Conservation (phyloP, 2,329 filamentous ascomycete genomes). For the Neoscytalidium dimidiatum region DNA sequence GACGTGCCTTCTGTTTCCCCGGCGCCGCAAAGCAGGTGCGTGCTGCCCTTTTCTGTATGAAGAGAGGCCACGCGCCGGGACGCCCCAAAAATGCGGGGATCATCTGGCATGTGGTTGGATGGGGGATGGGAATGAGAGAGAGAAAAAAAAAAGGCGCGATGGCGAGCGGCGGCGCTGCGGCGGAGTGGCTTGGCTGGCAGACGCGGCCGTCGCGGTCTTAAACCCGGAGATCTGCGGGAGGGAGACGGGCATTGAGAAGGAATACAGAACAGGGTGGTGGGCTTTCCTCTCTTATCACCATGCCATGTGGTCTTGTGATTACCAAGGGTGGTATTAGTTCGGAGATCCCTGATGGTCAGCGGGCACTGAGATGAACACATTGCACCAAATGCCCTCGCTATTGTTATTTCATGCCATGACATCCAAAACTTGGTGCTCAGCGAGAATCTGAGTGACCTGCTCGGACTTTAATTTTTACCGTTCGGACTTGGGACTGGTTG, state of each 20-base stretch:
- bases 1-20: too few relatives aligned
- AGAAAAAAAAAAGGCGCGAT: too few relatives aligned
- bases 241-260: background rate
- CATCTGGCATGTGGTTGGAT: background rate
- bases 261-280: background rate
- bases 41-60: background rate
- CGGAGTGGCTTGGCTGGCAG: too few relatives aligned
- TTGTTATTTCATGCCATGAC: background rate
- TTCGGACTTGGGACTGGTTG: background rate
- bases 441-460: background rate
- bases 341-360: background rate
- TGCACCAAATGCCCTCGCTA: background rate
- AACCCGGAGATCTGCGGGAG: background rate
- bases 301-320: conserved; percentile 1
- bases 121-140: background rate
- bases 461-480: background rate
- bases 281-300: background rate
- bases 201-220: background rate
- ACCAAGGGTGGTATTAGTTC: background rate
- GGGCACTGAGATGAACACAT: background rate
- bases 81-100: background rate
- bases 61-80: background rate
- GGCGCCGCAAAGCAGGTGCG: background rate
- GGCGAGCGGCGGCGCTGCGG: too few relatives aligned
- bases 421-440: background rate